phyloP scores from a whole-genome alignment of 2,329 filamentous ascomycete species.

The Diaporthe sp. region DNA sequence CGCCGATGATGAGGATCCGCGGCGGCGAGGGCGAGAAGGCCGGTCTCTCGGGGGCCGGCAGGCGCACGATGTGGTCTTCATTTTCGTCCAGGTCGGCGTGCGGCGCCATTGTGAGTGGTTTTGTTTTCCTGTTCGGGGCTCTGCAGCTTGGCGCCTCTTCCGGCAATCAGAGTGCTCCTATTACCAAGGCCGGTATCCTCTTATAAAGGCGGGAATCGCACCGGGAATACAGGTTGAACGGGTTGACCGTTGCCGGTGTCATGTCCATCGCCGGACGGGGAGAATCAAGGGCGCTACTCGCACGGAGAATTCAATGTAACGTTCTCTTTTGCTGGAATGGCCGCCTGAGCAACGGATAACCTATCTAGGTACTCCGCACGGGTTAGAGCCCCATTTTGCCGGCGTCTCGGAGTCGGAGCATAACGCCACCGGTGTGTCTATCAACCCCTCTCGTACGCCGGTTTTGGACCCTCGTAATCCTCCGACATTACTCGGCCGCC shows the following conservation, averaged over 20 bases:
- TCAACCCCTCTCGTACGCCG: slow-evolving; percentile 21
- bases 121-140: neutral
- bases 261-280: neutral
- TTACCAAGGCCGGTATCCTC: slow-evolving; percentile 1
- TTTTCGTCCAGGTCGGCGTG: slow-evolving; percentile 20
- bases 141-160: neutral
- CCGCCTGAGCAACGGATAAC: neutral
- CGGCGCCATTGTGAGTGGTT: neutral
- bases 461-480: neutral
- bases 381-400: neutral
- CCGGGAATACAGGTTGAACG: neutral
- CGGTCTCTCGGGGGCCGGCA: slow-evolving; percentile 10
- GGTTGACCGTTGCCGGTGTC: neutral
- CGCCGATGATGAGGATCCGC: slow-evolving; percentile 6
- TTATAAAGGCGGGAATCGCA: neutral
- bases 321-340: neutral
- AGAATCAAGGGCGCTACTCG: neutral
- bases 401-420: neutral
- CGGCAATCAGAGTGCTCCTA: neutral
- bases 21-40: neutral
- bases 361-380: neutral
- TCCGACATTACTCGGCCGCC: slow-evolving; percentile 20
- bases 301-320: neutral
- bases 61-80: slow-evolving; percentile 4
- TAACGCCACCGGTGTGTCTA: neutral